Evolutionary conservation across 2,329 filamentous ascomycete species (phyloP), one percentile per base, ranked within the genome.

Genomic region (Fusarium liriodendri): DNA sequence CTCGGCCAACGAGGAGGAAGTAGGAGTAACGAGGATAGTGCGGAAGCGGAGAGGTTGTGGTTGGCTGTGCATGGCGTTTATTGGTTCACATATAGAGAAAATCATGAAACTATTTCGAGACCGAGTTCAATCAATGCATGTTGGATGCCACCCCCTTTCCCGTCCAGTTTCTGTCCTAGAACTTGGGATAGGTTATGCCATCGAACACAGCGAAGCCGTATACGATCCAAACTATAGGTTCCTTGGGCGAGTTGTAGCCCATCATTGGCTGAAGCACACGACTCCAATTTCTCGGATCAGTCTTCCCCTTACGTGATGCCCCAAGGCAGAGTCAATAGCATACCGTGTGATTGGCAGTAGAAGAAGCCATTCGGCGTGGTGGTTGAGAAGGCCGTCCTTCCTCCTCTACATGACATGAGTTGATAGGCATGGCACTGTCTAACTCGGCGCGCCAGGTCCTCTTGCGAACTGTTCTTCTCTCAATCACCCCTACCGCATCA

Each of bases 1-100:
- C 94, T 10, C 87, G 96, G 78, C 95, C 95, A 9, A 80, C 89
- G 45, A 93, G 89, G 84, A 95, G 89, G 85, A 81, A 77, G 75
- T 79, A 52, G 47, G n/a, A 20, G 18, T 5, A 20, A 25, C 18
- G 57, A 74, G 69, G 62, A 52, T 16, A 9, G n/a, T 58, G 20
- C n/a, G 18, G 8, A 20, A 25, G 32, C 16, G 45, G 8, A 22
- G 32, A 57, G 5, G 33, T 38, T 57, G 25, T n/a, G 18, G 18
- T 27, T 54, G 50, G 27, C 29, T 27, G 22, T 45, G 50, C 72
- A 59, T 54, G 72, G 72, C 71, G 72, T 74, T 74, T 52, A 52
- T 52, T 59, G 69, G 71, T 62, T 55, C 4, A 61, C 50, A 38
- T 67, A 38, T 72, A 74, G 68, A 74, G 60, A 74, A 74, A 66